Conservation (phyloP, 2,329 filamentous ascomycete genomes). For the Calonectria montana region DNA sequence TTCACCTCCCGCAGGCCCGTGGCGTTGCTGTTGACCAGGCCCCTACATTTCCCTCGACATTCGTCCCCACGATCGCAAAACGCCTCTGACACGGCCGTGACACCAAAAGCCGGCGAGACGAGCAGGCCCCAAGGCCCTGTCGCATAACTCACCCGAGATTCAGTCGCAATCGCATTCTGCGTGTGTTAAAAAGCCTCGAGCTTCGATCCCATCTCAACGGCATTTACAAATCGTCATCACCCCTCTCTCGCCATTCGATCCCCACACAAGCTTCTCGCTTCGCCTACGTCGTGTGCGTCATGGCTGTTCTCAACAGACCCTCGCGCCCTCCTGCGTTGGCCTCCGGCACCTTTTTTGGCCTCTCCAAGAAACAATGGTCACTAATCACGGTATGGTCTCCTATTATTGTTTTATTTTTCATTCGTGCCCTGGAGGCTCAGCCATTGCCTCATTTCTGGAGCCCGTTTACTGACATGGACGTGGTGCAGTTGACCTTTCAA, state of each 20-base stretch:
- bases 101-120: background rate
- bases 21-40: background rate
- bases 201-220: background rate
- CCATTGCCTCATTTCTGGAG: background rate
- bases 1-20: background rate
- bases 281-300: constrained; percentile 22
- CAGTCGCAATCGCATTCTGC: constrained; percentile 31
- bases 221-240: background rate
- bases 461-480: constrained; percentile 24
- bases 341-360: constrained; percentile 35
- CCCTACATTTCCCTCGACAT: background rate
- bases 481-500: constrained; percentile 73
- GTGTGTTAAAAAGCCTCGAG: constrained; percentile 23
- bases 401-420: too few species aligned
- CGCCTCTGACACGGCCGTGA: background rate
- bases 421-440: background rate
- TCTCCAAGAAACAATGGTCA: constrained; percentile 42
- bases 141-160: constrained; percentile 24
- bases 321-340: constrained; percentile 19
- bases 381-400: constrained; percentile 32
- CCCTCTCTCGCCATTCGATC: background rate
- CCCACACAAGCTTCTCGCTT: constrained; percentile 11
- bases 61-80: background rate
- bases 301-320: constrained; percentile 37
- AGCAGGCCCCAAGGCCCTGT: constrained; percentile 4